Evolutionary conservation across 2,329 filamentous ascomycete species (phyloP), one percentile per base, ranked within the genome.

Genomic region (Penicillium psychrosexuale): DNA sequence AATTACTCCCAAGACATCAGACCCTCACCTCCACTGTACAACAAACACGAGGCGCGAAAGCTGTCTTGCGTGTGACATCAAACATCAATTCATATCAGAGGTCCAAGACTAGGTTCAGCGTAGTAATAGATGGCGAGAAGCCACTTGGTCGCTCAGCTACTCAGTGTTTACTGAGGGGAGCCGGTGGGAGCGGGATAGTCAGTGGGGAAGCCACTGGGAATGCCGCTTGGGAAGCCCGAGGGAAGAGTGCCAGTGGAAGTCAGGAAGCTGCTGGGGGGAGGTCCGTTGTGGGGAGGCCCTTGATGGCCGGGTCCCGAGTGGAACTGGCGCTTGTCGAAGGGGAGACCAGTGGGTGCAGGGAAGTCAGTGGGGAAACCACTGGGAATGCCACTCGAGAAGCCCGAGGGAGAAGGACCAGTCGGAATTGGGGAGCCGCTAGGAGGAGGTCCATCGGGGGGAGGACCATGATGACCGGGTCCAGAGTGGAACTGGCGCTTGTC

Each of bases 1-100:
- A 28, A 38, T 30, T 34, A 47, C 40, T 53, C 36, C 42, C 43
- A 52, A 47, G 47, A 52, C 34, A 34, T 34, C 27, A 33, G 8
- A 13, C 7, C 47, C 15, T 33, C 38, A 5, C 33, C 17, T 8
- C 38, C 22, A 15, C 39, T 39, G 43, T 47, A 28, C 34, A 15
- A 19, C 22, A 31, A 39, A 31, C n/a, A 31, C 27, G 24, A 47
- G 15, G 27, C 28, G 17, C 15, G 15, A 22, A 30, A 8, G 17
- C 8, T 8, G 11, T 45, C 31, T 30, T 11, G 24, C 3, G 4
- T 24, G 19, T 3, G 28, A 31, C 3, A 33, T 38, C 43, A 27
- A 37, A 38, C 3, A 33, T 39, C 36, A 19, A 38, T 13, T 13
- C 3, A 34, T 28, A 22, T 28, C n/a, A 36, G 22, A 15, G 5